A percentile compares a stretch with the other conserved stretches of the same genome.
Conservation (phyloP, 2,329 filamentous ascomycete genomes). For the Fusarium domesticum region DNA sequence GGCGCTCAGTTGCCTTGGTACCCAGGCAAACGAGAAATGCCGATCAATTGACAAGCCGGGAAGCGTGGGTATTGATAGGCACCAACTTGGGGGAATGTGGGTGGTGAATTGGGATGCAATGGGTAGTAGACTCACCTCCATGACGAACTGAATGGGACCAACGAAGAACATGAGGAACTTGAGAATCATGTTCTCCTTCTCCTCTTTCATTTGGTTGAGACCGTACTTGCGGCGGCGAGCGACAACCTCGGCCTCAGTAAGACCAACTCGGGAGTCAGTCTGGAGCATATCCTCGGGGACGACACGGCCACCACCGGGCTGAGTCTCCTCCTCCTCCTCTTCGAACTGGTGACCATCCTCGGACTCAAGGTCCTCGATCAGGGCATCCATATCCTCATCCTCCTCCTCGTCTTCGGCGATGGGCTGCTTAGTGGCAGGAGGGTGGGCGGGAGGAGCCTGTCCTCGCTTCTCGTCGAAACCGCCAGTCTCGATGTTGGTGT, state of each 20-base stretch:
- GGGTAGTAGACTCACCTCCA: conserved; percentile 53
- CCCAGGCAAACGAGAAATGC: not conserved
- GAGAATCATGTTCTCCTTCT: conserved; percentile 79
- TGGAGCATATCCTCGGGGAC: conserved; percentile 73
- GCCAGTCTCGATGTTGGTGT: conserved; percentile 63
- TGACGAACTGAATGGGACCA: conserved; percentile 89
- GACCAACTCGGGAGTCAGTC: conserved; percentile 70
- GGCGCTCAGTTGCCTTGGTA: conserved; percentile 4
- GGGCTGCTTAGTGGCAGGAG: conserved; percentile 35
- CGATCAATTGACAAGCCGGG: conserved; percentile 8
- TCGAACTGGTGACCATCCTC: conserved; percentile 70
- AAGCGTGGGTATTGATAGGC: not conserved
- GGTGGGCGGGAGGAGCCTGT: conserved; percentile 32
- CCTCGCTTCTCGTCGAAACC: conserved; percentile 62
- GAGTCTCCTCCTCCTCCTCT: conserved; percentile 52
- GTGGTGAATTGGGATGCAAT: not conserved
- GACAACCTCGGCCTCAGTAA: conserved; percentile 68
- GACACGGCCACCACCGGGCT: conserved; percentile 54
- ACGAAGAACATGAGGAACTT: conserved; percentile 84
- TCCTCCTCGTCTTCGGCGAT: conserved; percentile 62
- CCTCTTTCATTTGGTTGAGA: conserved; percentile 87
- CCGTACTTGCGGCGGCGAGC: conserved; percentile 68
- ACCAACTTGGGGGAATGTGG: not conserved
- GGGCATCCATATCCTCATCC: conserved; percentile 78
- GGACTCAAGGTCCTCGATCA: conserved; percentile 85